These are phyloP conservation scores for Aspergillus fumigatus DNA, from an alignment of 2,329 filamentous ascomycete genomes.

Conservation along the genomic window DNA sequence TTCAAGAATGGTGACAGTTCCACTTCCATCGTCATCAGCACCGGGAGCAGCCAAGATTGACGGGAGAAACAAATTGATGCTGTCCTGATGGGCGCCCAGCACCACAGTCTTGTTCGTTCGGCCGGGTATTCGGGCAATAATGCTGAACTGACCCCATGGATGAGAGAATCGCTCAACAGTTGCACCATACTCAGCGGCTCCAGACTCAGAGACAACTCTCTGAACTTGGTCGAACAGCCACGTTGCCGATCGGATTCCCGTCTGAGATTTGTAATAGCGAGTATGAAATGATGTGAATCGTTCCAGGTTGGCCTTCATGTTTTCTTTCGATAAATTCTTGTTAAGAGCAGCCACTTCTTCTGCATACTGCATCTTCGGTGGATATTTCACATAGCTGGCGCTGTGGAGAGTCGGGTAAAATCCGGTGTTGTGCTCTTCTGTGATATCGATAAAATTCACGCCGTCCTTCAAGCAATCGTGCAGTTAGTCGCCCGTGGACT, in stretches of 20 bases:
- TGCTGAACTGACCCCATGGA: slow-evolving; percentile 81
- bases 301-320: slow-evolving; percentile 74
- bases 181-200: slow-evolving; percentile 63
- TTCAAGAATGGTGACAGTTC: slow-evolving; percentile 91
- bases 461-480: slow-evolving; percentile 56
- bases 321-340: slow-evolving; percentile 64
- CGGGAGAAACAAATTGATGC: slow-evolving; percentile 87
- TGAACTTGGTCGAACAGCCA: slow-evolving; percentile 79
- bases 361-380: slow-evolving; percentile 61
- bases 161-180: slow-evolving; percentile 72
- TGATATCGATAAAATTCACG: slow-evolving; percentile 91
- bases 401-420: slow-evolving; percentile 49
- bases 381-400: slow-evolving; percentile 55
- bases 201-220: slow-evolving; percentile 64
- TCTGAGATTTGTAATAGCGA: slow-evolving; percentile 55
- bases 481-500: not conserved
- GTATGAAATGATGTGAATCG: slow-evolving; percentile 59
- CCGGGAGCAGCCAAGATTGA: slow-evolving; percentile 80
- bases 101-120: slow-evolving; percentile 78
- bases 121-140: slow-evolving; percentile 89
- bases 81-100: slow-evolving; percentile 90
- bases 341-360: slow-evolving; percentile 64
- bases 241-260: slow-evolving; percentile 75
- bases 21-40: slow-evolving; percentile 92
- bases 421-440: slow-evolving; percentile 57